Conservation (phyloP, 306 rosid species). For the Carpinus fangiana region DNA sequence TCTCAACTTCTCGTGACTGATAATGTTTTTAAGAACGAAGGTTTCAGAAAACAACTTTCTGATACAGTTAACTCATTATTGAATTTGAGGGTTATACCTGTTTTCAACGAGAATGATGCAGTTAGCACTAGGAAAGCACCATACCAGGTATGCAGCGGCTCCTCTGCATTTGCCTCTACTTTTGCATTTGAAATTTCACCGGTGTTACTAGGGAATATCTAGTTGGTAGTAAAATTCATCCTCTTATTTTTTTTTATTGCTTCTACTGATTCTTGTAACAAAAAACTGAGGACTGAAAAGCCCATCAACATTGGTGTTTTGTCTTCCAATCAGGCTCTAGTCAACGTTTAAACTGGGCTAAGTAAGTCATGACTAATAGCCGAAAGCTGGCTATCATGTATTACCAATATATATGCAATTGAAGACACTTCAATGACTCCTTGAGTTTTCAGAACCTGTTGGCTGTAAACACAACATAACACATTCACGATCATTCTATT, state of each 20-base stretch:
- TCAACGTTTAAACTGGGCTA: not conserved
- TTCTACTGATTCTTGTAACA: constrained; percentile 10
- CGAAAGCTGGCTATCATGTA: not conserved
- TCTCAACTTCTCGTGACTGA: constrained; percentile 95
- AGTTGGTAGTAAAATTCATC: not conserved
- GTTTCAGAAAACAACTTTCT: constrained; percentile 67
- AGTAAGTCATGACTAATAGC: not conserved
- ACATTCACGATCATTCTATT: not conserved
- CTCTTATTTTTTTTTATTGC: not conserved
- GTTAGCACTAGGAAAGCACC: constrained; percentile 89
- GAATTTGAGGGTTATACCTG: constrained; percentile 68
- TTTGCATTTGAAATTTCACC: not conserved
- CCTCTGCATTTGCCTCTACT: not conserved
- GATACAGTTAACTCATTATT: constrained; percentile 75
- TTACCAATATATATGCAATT: not conserved
- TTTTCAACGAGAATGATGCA: constrained; percentile 93
- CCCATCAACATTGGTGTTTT: not conserved
- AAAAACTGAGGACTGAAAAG: not conserved
- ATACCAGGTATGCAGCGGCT: constrained; percentile 55
- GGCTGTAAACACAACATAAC: not conserved
- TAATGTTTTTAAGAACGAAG: constrained; percentile 60
- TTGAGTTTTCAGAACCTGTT: not conserved
- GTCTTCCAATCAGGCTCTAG: not conserved
- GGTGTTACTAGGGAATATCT: not conserved
- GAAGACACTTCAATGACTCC: not conserved